Conservation (phyloP, 1,284 basidiomycete genomes). For the Cutaneotrichosporon mucoides region DNA sequence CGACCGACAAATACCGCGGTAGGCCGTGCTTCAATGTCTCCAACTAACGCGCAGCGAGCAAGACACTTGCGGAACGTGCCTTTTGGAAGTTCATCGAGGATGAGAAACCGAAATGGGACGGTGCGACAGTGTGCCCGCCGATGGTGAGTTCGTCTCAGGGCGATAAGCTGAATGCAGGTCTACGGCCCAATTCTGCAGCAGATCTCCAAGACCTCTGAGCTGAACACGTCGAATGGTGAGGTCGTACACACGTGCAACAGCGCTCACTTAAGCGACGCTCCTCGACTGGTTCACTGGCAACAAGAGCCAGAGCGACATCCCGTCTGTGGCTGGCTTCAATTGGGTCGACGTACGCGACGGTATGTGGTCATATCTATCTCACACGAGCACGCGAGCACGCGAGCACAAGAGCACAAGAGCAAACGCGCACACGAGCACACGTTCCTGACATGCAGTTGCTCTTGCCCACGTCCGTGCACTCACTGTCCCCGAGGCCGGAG, state of each 20-base stretch:
- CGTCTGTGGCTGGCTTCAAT: conserved; percentile 35
- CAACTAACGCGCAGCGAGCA: conserved; percentile 41
- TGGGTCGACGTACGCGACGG: conserved; percentile 59
- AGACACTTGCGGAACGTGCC: conserved; percentile 62
- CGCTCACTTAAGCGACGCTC: conserved; percentile 30
- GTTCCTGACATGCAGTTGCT: conserved; percentile 45
- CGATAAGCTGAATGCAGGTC: conserved; percentile 22
- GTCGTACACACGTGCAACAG: not conserved
- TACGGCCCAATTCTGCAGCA: conserved; percentile 56
- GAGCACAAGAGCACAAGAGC: too few species aligned
- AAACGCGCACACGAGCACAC: too few species aligned
- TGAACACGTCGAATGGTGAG: conserved; percentile 57
- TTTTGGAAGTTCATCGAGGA: conserved; percentile 54
- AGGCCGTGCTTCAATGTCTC: not conserved
- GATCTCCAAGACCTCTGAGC: conserved; percentile 49
- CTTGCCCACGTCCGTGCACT: conserved; percentile 59
- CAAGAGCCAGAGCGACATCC: conserved; percentile 46
- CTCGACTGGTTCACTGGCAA: conserved; percentile 48
- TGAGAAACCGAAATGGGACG: conserved; percentile 57
- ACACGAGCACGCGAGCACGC: not conserved
- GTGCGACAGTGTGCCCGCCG: conserved; percentile 57
- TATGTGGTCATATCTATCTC: conserved; percentile 9
- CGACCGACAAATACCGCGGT: conserved; percentile 53
- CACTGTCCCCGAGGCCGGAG: conserved; percentile 57
- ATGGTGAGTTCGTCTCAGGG: conserved; percentile 43